A percentile compares a stretch with the other conserved stretches of the same genome.
Evolutionary conservation across 805 yeast species (phyloP).

Genomic region (Zygoascus tannicola): DNA sequence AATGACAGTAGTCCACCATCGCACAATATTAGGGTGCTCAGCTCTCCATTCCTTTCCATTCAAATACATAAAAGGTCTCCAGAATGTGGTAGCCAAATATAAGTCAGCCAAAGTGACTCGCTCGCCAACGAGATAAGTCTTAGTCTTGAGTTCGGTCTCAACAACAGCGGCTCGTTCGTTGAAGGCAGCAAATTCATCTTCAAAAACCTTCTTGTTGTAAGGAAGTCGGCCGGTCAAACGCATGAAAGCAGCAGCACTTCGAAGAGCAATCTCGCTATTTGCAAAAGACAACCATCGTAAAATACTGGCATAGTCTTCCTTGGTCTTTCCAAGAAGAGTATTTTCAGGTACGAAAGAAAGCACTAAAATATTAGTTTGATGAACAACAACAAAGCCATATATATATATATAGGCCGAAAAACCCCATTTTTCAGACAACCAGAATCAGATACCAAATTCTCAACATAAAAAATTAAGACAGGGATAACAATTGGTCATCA

Average conservation of each 20-base stretch:
- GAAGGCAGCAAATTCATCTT: constrained; percentile 34
- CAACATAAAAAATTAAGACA: constrained; percentile 29
- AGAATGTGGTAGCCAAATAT: constrained; percentile 38
- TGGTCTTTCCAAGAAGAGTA: constrained; percentile 54
- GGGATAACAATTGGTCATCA: constrained; percentile 35
- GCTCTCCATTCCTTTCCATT: constrained; percentile 61
- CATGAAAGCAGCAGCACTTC: constrained; percentile 41
- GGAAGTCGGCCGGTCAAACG: constrained; percentile 59
- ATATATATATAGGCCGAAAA: too few species aligned
- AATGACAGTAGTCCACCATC: constrained; percentile 61
- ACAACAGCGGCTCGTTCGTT: constrained; percentile 33
- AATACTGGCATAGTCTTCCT: constrained; percentile 54
- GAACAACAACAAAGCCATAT: too few species aligned
- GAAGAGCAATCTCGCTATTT: constrained; percentile 54
- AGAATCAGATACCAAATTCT: constrained; percentile 7
- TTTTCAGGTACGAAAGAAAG: constrained; percentile 20
- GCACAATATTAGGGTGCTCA: constrained; percentile 49
- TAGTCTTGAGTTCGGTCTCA: constrained; percentile 49
- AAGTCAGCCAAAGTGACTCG: constrained; percentile 57
- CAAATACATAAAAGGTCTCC: constrained; percentile 48
- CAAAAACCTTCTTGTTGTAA: constrained; percentile 66
- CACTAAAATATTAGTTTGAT: constrained; percentile 10
- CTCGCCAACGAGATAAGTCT: constrained; percentile 68
- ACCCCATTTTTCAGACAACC: background rate
- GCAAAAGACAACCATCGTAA: constrained; percentile 71